Conservation (phyloP, 169 alveolate species). For the Cryptosporidium sp. region DNA sequence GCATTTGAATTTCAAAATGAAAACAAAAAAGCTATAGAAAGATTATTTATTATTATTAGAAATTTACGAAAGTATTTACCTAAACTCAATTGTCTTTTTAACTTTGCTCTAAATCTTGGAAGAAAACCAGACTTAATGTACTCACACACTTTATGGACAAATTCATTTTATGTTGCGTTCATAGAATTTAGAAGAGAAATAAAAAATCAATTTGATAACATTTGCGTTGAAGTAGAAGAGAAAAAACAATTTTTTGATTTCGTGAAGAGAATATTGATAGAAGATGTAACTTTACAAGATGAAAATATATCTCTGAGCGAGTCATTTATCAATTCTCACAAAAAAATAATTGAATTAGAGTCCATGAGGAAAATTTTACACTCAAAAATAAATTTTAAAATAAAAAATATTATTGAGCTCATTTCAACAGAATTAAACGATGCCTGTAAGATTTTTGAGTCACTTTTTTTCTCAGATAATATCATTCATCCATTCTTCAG, state of each 20-base stretch:
- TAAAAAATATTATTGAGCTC: not conserved
- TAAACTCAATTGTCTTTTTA: not conserved
- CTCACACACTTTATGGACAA: constrained; percentile 1
- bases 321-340: constrained; percentile 1
- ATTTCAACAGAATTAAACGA: constrained; percentile 11
- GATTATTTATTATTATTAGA: not conserved
- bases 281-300: not conserved
- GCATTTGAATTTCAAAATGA: not conserved
- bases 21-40: not conserved
- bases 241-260: constrained; percentile 6
- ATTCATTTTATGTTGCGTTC: constrained; percentile 24
- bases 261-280: constrained; percentile 5
- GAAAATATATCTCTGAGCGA: not conserved
- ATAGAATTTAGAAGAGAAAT: not conserved
- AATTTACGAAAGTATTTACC: not conserved
- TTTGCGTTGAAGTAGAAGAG: constrained; percentile 2
- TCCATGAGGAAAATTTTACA: not conserved
- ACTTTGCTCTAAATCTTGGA: constrained; percentile 28
- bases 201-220: not conserved
- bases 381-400: not conserved
- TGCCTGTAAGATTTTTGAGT: not conserved
- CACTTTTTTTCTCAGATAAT: not conserved
- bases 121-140: constrained; percentile 33
- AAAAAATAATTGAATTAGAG: constrained; percentile 12
- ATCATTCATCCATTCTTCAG: not conserved